Percentiles rank a stretch among this genome's conserved stretches.
phyloP scores from a whole-genome alignment of 768 basidiomycete genomes.

The Boletus pseudo-olivaceus region DNA sequence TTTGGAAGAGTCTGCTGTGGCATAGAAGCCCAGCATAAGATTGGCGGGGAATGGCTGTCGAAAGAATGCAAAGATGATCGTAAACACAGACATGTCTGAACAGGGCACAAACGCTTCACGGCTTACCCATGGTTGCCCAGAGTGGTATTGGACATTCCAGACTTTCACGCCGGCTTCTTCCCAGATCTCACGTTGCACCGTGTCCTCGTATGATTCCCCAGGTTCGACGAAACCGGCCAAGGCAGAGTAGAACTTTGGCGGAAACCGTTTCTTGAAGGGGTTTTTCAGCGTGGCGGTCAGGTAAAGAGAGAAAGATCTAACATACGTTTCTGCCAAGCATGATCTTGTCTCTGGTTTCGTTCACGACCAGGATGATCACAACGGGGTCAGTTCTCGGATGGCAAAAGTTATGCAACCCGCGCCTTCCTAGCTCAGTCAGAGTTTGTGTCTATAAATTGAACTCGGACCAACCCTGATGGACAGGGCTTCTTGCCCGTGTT shows the following conservation, averaged over 20 bases:
- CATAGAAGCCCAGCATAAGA: slow-evolving; percentile 90
- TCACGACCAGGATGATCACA: slow-evolving; percentile 86
- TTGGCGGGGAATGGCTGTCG: slow-evolving; percentile 84
- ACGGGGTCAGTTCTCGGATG: slow-evolving; percentile 85
- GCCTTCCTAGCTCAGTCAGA: slow-evolving; percentile 41
- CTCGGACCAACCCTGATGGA: slow-evolving; percentile 58
- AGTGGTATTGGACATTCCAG: slow-evolving; percentile 81
- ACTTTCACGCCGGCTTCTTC: slow-evolving; percentile 94
- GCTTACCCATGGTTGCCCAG: slow-evolving; percentile 82
- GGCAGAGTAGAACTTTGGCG: slow-evolving; percentile 77
- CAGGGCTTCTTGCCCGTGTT: slow-evolving; percentile 63
- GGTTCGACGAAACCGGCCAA: slow-evolving; percentile 94
- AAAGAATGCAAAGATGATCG: neutral
- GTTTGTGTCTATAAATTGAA: neutral
- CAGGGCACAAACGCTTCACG: neutral
- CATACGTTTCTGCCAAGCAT: slow-evolving; percentile 84
- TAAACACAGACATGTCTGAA: neutral
- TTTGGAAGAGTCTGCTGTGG: slow-evolving; percentile 66
- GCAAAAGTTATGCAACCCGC: slow-evolving; percentile 82
- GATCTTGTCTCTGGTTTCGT: slow-evolving; percentile 76
- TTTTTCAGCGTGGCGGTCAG: neutral
- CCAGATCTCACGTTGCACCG: slow-evolving; percentile 89
- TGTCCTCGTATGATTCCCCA: slow-evolving; percentile 91
- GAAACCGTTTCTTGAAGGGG: slow-evolving; percentile 54
- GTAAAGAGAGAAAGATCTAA: slow-evolving; percentile 1